These are phyloP conservation scores for Trametes punicea DNA, from an alignment of 768 basidiomycete species.

Conservation along the genomic window DNA sequence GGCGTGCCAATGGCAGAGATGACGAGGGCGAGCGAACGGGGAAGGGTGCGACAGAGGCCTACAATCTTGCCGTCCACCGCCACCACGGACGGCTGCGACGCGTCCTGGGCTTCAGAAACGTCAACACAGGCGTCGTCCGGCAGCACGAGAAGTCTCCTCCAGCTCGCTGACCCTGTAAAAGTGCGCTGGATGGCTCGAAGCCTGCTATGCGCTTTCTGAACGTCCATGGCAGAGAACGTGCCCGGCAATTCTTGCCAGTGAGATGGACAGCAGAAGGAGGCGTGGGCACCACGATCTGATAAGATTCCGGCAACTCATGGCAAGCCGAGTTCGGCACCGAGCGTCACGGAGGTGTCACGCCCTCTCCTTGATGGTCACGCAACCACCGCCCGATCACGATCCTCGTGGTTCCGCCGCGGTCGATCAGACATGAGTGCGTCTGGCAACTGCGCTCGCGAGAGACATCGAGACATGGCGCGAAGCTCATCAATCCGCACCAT, in stretches of 20 bases:
- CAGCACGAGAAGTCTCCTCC: constrained; percentile 12
- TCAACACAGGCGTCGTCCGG: constrained; percentile 17
- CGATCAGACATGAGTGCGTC: too few relatives aligned
- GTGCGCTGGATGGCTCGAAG: constrained; percentile 11
- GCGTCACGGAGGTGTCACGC: too few relatives aligned
- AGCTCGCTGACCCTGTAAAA: neutral
- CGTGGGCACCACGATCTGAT: constrained; percentile 11
- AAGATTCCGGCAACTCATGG: constrained; percentile 9
- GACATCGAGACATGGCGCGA: too few relatives aligned
- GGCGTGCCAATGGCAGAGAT: constrained; percentile 19
- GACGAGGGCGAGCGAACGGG: constrained; percentile 16
- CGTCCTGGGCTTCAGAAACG: neutral
- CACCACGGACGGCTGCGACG: constrained; percentile 7
- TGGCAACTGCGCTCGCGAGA: too few relatives aligned
- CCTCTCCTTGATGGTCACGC: neutral
- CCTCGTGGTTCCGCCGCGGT: too few relatives aligned
- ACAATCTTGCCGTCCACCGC: constrained; percentile 15
- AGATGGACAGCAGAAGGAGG: neutral
- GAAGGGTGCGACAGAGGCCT: constrained; percentile 17
- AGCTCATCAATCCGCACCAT: too few relatives aligned
- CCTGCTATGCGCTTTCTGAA: constrained; percentile 8
- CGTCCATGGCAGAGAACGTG: neutral
- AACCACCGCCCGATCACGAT: neutral
- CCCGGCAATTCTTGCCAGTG: neutral
- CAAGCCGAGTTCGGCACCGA: too few relatives aligned